Evolutionary conservation across 805 yeast genomes (phyloP).

Genomic region (Soucietia sequanensis): DNA sequence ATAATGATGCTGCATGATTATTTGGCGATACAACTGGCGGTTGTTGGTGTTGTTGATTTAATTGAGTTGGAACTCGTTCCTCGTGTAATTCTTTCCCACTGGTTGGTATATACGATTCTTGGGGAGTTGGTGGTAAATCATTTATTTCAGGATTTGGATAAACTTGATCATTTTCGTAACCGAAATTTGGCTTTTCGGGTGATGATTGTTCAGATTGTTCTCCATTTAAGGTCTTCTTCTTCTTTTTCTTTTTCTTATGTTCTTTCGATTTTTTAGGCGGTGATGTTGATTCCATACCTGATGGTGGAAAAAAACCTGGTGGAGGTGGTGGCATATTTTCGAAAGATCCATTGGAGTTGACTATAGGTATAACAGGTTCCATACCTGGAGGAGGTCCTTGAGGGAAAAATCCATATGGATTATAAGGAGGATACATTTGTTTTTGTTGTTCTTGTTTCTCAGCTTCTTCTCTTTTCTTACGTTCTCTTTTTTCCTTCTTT

Average conservation of each 20-base stretch:
- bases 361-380: slow-evolving; percentile 5
- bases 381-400: slow-evolving; percentile 5
- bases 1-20: background rate
- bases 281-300: slow-evolving; percentile 2
- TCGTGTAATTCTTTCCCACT: too few species aligned
- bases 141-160: background rate
- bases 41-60: background rate
- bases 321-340: slow-evolving; percentile 1
- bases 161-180: background rate
- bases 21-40: background rate
- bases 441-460: slow-evolving; percentile 5
- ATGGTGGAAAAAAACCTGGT: background rate
- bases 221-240: slow-evolving; percentile 5
- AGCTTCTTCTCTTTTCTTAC: slow-evolving; percentile 15
- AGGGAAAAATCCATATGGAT: slow-evolving; percentile 1
- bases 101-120: too few species aligned
- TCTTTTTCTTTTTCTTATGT: slow-evolving; percentile 6
- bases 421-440: background rate
- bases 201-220: slow-evolving; percentile 1
- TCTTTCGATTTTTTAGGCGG: slow-evolving; percentile 2
- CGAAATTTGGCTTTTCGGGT: background rate
- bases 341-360: slow-evolving; percentile 1
- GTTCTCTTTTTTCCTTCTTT: slow-evolving; percentile 16
- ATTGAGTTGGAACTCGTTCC: background rate
- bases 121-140: slow-evolving; percentile 12